Evolutionary conservation across 768 basidiomycete species (phyloP).

Genomic region (Kwoniella bestiolae): DNA sequence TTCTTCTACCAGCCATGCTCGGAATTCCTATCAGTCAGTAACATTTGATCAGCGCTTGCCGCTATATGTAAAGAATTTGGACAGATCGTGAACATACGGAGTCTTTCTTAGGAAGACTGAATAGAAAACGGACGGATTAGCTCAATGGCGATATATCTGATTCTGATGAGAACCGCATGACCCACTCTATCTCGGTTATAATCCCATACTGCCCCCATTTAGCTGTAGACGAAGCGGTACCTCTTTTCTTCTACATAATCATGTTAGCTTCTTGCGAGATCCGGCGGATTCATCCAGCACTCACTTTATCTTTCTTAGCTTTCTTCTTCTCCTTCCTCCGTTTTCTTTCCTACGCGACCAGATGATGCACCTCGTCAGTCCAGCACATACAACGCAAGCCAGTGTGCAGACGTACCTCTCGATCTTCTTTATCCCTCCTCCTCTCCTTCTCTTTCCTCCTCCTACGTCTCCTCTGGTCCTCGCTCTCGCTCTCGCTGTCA

Average conservation of each 20-base stretch:
- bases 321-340: conserved; percentile 49
- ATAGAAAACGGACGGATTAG: background rate
- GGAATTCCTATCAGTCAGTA: conserved; percentile 67
- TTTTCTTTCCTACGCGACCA: conserved; percentile 38
- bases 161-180: conserved; percentile 23
- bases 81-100: conserved; percentile 41
- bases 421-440: conserved; percentile 21
- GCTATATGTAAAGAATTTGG: background rate
- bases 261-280: conserved; percentile 33
- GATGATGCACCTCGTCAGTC: too few relatives aligned
- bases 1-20: conserved; percentile 91
- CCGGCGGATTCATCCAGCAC: conserved; percentile 8
- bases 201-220: conserved; percentile 93
- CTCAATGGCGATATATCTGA: background rate
- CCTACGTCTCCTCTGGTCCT: conserved; percentile 21
- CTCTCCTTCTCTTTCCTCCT: conserved; percentile 20
- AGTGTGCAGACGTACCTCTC: conserved; percentile 10
- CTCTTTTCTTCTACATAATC: conserved; percentile 67
- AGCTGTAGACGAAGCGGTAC: conserved; percentile 63
- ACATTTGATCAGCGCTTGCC: background rate
- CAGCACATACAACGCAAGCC: too few relatives aligned
- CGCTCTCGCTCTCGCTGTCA: conserved; percentile 38
- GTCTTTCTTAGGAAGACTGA: conserved; percentile 65
- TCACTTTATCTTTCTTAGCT: conserved; percentile 67
- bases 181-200: conserved; percentile 82